Evolutionary conservation across 2,329 filamentous ascomycete species (phyloP), one percentile per base, ranked within the genome.

Genomic region (Coniochaeta sp.): DNA sequence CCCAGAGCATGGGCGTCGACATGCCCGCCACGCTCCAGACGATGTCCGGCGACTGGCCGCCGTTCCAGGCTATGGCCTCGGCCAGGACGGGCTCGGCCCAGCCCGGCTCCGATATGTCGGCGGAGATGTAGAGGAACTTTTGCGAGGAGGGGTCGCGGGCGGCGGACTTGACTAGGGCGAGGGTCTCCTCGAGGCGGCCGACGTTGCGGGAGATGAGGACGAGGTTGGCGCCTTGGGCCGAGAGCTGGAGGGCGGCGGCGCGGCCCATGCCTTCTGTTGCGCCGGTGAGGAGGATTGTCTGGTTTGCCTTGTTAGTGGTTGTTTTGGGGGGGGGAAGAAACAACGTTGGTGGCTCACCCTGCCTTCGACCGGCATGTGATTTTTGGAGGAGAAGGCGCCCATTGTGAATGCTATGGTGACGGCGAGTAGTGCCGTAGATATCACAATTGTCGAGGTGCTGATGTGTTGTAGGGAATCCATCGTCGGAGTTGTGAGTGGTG

Each of bases 251-350:
- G 6, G 88, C 92, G 22, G 88, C 84, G 58, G 86, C 85, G 66
- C 87, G 86, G 62, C 95, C 95, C 89, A 97, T 91, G 61, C 95
- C 95, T 70, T 97, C 90, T 0, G 95, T 97, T 34, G 88, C 92
- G 55, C 95, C 95, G 0, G 95, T 99, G 58, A 99, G 79, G 60
- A 98, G 79, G 58, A 96, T 81, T 1, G 93, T 96, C 92, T 96
- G 57, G 16, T 9, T n/a, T 22, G n/a, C 1, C 2, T 5, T 16
- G 47, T 22, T 43, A 19, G 16, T 22, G n/a, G 26, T 16, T n/a
- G 11, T 52, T 62, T 58, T 59, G 40, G 43, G 62, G 62, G 60
- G 11, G 60, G 59, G 14, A 34, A 7, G 57, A 14, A 28, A 24
- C 24, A 6, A 26, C 34, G 12, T 2, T n/a, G 47, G 47, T 8